These are phyloP conservation scores for Lycium barbarum DNA, from an alignment of 257 asterid species.

Conservation along the genomic window DNA sequence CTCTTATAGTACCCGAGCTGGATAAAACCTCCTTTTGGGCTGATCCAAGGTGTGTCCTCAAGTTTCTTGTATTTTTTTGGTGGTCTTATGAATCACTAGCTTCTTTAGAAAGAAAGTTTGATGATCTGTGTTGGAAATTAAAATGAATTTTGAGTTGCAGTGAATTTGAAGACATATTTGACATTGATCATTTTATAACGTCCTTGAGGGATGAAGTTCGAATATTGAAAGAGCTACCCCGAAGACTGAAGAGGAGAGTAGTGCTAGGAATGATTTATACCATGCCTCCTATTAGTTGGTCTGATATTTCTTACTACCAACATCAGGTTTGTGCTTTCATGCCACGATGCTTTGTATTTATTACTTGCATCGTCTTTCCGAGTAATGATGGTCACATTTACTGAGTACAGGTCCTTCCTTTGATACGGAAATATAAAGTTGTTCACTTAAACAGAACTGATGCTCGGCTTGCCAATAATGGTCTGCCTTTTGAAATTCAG, in stretches of 20 bases:
- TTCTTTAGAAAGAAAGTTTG: neutral
- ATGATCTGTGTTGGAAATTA: neutral
- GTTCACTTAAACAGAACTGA: slow-evolving; percentile 45
- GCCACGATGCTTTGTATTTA: neutral
- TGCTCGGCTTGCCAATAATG: slow-evolving; percentile 48
- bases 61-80: neutral
- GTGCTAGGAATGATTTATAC: slow-evolving; percentile 51
- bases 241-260: slow-evolving; percentile 58
- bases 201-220: slow-evolving; percentile 74
- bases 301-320: slow-evolving; percentile 65
- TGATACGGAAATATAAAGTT: slow-evolving; percentile 39
- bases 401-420: slow-evolving; percentile 42
- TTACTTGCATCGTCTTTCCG: neutral
- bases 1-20: slow-evolving; percentile 71
- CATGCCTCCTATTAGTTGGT: slow-evolving; percentile 74
- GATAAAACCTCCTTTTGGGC: slow-evolving; percentile 76
- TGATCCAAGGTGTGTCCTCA: slow-evolving; percentile 59
- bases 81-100: neutral
- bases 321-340: slow-evolving; percentile 48
- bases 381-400: neutral
- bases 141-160: slow-evolving; percentile 40
- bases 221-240: slow-evolving; percentile 63
- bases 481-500: slow-evolving; percentile 40
- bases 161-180: slow-evolving; percentile 71
- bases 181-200: slow-evolving; percentile 59